phyloP scores from a whole-genome alignment of 371 early-diverging fungal species.

The Syncephalastrum sp. region DNA sequence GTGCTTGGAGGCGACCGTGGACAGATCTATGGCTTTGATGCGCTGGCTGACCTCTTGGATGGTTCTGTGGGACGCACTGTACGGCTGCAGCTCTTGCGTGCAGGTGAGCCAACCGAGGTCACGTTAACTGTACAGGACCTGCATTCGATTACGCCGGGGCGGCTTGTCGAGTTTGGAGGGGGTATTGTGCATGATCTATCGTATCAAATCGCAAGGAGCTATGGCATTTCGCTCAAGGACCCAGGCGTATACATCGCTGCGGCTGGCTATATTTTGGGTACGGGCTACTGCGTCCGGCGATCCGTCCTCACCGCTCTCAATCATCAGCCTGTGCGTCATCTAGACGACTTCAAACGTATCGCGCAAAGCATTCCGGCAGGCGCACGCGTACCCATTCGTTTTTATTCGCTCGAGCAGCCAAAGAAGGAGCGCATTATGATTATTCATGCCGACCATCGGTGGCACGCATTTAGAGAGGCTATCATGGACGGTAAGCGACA shows the following conservation, averaged over 20 bases:
- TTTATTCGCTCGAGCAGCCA: conserved; percentile 67
- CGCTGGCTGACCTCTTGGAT: conserved; percentile 67
- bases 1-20: conserved; percentile 60
- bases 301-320: conserved; percentile 71
- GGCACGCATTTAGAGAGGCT: conserved; percentile 77
- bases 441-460: conserved; percentile 81
- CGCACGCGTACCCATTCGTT: conserved; percentile 75
- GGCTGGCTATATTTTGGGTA: conserved; percentile 67
- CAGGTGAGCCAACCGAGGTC: conserved; percentile 56
- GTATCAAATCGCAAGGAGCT: conserved; percentile 81
- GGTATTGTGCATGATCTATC: conserved; percentile 79
- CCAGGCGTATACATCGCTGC: conserved; percentile 82
- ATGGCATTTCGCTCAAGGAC: conserved; percentile 57
- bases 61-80: conserved; percentile 60
- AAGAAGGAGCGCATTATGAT: conserved; percentile 76
- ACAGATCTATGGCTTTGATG: conserved; percentile 69
- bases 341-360: conserved; percentile 76
- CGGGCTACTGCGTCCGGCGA: conserved; percentile 65
- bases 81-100: conserved; percentile 67
- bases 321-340: conserved; percentile 69
- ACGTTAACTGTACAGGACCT: conserved; percentile 70
- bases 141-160: conserved; percentile 70
- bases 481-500: conserved; percentile 62
- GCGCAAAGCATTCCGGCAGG: conserved; percentile 73
- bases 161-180: conserved; percentile 84